These are phyloP conservation scores for Petasospora fabianii DNA, from an alignment of 1,139 yeast species.

Conservation along the genomic window DNA sequence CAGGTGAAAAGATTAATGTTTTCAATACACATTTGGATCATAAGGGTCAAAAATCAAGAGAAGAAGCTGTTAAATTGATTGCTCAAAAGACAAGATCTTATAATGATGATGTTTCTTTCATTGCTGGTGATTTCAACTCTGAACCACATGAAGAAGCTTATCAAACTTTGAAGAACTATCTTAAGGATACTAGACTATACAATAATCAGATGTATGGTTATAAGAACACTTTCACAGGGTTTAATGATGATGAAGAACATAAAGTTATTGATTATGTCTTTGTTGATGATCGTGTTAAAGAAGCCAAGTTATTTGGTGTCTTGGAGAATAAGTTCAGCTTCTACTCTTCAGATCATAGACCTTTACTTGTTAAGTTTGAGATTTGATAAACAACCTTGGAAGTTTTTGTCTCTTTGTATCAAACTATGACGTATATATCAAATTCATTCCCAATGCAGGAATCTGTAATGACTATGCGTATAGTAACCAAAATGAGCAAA, in stretches of 20 bases:
- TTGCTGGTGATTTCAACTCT: slow-evolving; percentile 50
- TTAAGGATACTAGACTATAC: slow-evolving; percentile 33
- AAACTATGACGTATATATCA: too few species aligned
- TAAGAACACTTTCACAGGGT: slow-evolving; percentile 47
- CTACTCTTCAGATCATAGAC: slow-evolving; percentile 53
- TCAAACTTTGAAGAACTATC: slow-evolving; percentile 34
- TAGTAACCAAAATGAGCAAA: too few species aligned
- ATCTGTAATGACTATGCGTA: too few species aligned
- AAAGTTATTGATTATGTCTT: slow-evolving; percentile 51
- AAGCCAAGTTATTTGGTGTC: slow-evolving; percentile 39
- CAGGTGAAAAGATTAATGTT: slow-evolving; percentile 36
- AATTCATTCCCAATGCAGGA: too few species aligned
- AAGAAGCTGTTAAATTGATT: slow-evolving; percentile 45
- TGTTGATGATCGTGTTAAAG: slow-evolving; percentile 35
- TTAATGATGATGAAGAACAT: slow-evolving; percentile 33
- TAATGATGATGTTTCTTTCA: slow-evolving; percentile 40
- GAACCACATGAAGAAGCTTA: slow-evolving; percentile 51
- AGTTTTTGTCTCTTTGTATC: too few species aligned
- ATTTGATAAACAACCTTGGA: not conserved
- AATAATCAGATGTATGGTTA: slow-evolving; percentile 40
- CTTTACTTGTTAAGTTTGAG: slow-evolving; percentile 42
- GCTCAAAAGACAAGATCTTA: slow-evolving; percentile 38
- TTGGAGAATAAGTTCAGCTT: slow-evolving; percentile 42
- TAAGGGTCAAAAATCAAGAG: slow-evolving; percentile 44
- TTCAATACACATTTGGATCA: slow-evolving; percentile 62